Base-by-base conservation (phyloP, 2,329 filamentous ascomycete species). In the Xylariaceae sp. region DNA sequence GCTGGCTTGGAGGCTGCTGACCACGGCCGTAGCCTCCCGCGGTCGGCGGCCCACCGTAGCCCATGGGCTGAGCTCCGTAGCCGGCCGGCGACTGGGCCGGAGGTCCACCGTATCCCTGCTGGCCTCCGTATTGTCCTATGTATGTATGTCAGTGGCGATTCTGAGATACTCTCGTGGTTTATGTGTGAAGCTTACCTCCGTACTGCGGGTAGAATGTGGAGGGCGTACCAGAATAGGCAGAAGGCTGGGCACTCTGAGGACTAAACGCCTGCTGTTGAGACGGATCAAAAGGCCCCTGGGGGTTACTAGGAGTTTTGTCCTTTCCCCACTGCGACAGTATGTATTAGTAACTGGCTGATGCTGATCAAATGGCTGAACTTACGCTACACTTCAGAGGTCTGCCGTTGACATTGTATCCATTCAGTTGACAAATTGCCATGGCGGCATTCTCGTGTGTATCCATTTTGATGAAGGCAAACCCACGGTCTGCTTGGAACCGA, bases 381-480 rank as follows among this genome's bases (percentile, higher is more conserved):
- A 97, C 93, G 76, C 93, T 97, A 83, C 94, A 99, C 83, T 99
- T 99, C 68, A 99, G 78, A 56, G 94, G 94, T 66, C 94, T 88
- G 55, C 94, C 94, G 71, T 99, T 97, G 69, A 99, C 93, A 67
- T 97, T 95, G 79, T 97, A 99, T 37, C 93, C 93, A 70, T 93
- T 97, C 71, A 99, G 83, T 73, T 97, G 92, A 77, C 94, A 99
- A 71, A 99, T 99, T 39, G 92, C 92, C 89, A 96, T 96, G 57
- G 94, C 92, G 2, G 94, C 94, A 71, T 97, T 97, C 78, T 99
- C 94, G 72, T 99, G 94, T 5, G 87, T 89, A 74, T 99, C 94
- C 92, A 99, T 96, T 82, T 99, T 99, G 76, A 99, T 91, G 74
- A 99, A 99, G 6, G 94, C 92, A 73, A 99, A 99, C 11, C 94